Conservation (phyloP, 352 stramenopile species). For the Globisporangium iwayamae region DNA sequence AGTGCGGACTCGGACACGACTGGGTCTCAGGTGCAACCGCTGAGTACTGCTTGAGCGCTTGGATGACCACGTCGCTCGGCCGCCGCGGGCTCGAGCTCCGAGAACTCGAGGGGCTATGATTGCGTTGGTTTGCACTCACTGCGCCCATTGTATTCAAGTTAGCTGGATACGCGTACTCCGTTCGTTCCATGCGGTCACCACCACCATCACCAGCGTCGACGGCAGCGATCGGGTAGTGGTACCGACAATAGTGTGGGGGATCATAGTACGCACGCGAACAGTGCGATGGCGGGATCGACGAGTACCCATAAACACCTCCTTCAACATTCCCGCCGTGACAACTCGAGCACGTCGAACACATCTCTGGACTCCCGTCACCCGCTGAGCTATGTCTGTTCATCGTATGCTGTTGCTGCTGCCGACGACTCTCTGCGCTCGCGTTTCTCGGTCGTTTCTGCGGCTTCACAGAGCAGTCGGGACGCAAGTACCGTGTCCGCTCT, state of each 20-base stretch:
- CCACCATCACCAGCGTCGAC: background rate
- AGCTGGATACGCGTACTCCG: background rate
- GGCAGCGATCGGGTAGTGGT: conserved; percentile 3
- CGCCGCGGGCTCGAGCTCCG: conserved; percentile 26
- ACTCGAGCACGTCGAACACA: conserved; percentile 6
- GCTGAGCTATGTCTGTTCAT: background rate
- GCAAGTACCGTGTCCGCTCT: conserved; percentile 65
- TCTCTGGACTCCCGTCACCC: background rate
- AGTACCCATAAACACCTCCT: background rate
- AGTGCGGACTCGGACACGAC: conserved; percentile 57
- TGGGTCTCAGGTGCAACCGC: conserved; percentile 10
- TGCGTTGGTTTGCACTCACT: background rate
- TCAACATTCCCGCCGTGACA: background rate
- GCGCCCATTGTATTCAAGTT: background rate
- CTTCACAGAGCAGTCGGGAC: conserved; percentile 22
- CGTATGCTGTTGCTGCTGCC: background rate
- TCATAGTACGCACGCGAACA: conserved; percentile 1
- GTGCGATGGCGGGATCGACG: background rate
- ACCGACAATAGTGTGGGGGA: conserved; percentile 1
- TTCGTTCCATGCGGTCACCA: background rate
- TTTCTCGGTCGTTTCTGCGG: conserved; percentile 3
- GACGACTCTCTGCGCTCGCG: background rate
- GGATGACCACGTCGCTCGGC: conserved; percentile 30
- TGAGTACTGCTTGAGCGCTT: conserved; percentile 14
- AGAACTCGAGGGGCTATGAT: conserved; percentile 3